A percentile compares a stretch with the other conserved stretches of the same genome.
These are phyloP conservation scores for Teunomyces cretensis DNA, from an alignment of 805 yeast species.

Conservation along the genomic window DNA sequence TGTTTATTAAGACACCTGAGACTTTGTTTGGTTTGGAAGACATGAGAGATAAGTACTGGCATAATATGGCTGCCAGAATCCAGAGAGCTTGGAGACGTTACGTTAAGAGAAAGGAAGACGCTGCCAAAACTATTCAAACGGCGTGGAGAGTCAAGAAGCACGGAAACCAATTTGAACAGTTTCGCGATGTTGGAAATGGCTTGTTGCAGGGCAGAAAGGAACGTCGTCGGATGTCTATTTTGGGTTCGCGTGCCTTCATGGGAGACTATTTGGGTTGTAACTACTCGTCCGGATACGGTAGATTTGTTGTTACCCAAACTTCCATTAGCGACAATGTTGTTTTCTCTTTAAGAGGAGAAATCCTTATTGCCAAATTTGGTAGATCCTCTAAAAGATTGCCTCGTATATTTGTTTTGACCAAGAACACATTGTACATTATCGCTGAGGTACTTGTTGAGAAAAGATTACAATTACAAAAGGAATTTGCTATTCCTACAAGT, in stretches of 20 bases:
- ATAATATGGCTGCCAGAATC: constrained; percentile 94
- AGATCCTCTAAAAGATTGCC: constrained; percentile 81
- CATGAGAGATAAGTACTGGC: constrained; percentile 97
- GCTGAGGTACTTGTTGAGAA: constrained; percentile 69
- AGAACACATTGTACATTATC: constrained; percentile 60
- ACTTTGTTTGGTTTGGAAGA: constrained; percentile 93
- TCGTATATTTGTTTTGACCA: constrained; percentile 70
- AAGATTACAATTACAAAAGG: constrained; percentile 56
- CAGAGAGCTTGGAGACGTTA: constrained; percentile 96
- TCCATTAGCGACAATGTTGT: constrained; percentile 70
- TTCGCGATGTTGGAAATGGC: constrained; percentile 80
- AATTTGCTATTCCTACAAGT: constrained; percentile 59
- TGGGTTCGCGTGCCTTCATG: constrained; percentile 85
- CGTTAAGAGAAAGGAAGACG: constrained; percentile 75
- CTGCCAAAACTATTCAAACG: constrained; percentile 78
- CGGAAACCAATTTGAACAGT: constrained; percentile 78
- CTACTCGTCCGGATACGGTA: constrained; percentile 67
- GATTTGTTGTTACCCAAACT: constrained; percentile 64
- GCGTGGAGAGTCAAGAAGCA: constrained; percentile 79
- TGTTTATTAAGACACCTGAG: constrained; percentile 95
- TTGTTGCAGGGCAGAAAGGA: constrained; percentile 76
- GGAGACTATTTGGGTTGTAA: constrained; percentile 95
- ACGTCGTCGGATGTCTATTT: constrained; percentile 81
- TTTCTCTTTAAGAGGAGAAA: constrained; percentile 82
- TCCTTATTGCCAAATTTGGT: constrained; percentile 83